Conservation (phyloP, 345 rosid species). For the Ceriops zippeliana region DNA sequence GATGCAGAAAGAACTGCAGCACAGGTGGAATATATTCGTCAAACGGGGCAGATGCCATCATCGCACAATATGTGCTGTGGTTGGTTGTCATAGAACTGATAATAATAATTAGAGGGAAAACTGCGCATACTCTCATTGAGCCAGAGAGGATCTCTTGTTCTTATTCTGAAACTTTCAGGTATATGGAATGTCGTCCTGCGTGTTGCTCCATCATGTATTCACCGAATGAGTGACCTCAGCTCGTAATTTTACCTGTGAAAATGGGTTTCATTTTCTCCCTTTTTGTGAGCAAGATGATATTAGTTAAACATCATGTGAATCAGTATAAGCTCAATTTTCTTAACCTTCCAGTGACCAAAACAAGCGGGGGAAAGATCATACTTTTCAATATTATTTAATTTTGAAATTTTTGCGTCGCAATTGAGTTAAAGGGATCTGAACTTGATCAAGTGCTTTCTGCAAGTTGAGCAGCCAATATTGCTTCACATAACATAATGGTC, state of each 20-base stretch:
- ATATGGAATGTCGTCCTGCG: neutral
- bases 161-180: neutral
- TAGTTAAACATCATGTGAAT: too few species aligned
- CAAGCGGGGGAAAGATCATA: too few species aligned
- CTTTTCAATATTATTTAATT: too few species aligned
- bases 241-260: neutral
- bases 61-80: conserved; percentile 50
- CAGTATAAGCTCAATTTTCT: too few species aligned
- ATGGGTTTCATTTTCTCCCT: neutral
- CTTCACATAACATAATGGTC: too few species aligned
- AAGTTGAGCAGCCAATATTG: too few species aligned
- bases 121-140: conserved; percentile 13
- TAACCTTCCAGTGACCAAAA: too few species aligned
- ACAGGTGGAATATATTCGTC: conserved; percentile 52
- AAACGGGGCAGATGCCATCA: conserved; percentile 55
- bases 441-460: too few species aligned
- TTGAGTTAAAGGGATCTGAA: too few species aligned
- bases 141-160: conserved; percentile 4
- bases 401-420: too few species aligned
- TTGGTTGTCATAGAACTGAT: conserved; percentile 32
- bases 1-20: conserved; percentile 54
- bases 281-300: too few species aligned
- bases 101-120: neutral
- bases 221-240: conserved; percentile 2
- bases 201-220: conserved; percentile 17